Percentiles rank a stretch among this genome's conserved stretches.
phyloP scores from a whole-genome alignment of 345 rosid species.

The Linum trigynum region DNA sequence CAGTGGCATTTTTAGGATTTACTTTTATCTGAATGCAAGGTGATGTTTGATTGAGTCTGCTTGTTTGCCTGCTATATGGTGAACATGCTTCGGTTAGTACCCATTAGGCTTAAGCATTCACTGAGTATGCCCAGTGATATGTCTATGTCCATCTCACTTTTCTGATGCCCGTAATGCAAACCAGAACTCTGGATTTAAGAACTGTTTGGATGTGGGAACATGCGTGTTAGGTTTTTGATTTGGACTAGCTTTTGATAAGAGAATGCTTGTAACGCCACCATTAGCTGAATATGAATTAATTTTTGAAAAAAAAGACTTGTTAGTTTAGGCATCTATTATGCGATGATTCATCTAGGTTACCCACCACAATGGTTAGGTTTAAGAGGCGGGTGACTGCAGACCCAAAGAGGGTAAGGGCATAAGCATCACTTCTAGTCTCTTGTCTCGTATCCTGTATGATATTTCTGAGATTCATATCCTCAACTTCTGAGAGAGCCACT shows the following conservation, averaged over 20 bases:
- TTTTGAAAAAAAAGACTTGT: neutral
- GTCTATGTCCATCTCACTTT: too few relatives aligned
- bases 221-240: neutral
- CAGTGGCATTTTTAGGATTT: neutral
- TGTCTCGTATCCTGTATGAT: too few relatives aligned
- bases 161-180: too few relatives aligned
- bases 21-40: neutral
- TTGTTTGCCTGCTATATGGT: neutral
- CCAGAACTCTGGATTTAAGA: neutral
- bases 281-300: neutral
- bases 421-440: neutral
- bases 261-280: neutral
- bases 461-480: neutral
- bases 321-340: too few relatives aligned
- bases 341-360: too few relatives aligned
- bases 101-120: neutral
- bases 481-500: neutral
- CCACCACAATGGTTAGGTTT: too few relatives aligned
- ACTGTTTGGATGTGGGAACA: neutral
- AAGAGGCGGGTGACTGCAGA: too few relatives aligned
- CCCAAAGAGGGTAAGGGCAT: neutral
- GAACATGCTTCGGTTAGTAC: neutral
- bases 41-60: neutral
- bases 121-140: too few relatives aligned
- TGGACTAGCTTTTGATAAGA: neutral